phyloP scores from a whole-genome alignment of 768 basidiomycete genomes.

The Auricularia heimuer region DNA sequence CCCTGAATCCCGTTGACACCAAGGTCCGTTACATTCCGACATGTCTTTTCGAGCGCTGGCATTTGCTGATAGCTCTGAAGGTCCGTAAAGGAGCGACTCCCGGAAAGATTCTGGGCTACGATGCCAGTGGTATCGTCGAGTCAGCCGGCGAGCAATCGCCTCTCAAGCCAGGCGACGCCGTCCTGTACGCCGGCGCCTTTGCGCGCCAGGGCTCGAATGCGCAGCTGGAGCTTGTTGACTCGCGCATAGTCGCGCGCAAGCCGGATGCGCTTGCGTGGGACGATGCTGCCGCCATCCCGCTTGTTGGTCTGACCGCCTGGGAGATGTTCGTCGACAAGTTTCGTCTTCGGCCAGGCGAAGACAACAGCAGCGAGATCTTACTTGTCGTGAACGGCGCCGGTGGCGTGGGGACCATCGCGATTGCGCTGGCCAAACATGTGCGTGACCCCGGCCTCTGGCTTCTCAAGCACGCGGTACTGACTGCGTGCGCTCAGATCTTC shows the following conservation, averaged over 20 bases:
- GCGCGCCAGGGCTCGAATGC: constrained; percentile 4
- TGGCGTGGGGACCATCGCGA: constrained; percentile 2
- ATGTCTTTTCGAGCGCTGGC: background rate
- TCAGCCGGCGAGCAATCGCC: background rate
- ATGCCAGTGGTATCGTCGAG: constrained; percentile 2
- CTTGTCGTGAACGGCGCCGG: constrained; percentile 2
- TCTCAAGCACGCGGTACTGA: background rate
- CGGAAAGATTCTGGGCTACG: constrained; percentile 1
- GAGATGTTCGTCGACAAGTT: constrained; percentile 10
- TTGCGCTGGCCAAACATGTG: background rate
- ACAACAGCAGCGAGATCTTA: background rate
- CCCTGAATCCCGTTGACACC: constrained; percentile 5
- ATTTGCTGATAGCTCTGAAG: background rate
- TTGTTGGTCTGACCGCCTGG: constrained; percentile 9
- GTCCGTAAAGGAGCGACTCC: background rate
- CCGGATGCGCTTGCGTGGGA: constrained; percentile 3
- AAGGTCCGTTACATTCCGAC: background rate
- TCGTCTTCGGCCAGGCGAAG: background rate
- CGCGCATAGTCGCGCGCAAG: background rate
- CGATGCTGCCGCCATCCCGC: constrained; percentile 8
- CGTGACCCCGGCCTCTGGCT: background rate
- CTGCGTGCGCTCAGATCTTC: background rate
- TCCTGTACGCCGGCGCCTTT: constrained; percentile 2
- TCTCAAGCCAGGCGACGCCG: constrained; percentile 2
- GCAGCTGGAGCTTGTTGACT: constrained; percentile 6